Evolutionary conservation across 2,329 filamentous ascomycete species (phyloP).

Genomic region (Phoma sp.): DNA sequence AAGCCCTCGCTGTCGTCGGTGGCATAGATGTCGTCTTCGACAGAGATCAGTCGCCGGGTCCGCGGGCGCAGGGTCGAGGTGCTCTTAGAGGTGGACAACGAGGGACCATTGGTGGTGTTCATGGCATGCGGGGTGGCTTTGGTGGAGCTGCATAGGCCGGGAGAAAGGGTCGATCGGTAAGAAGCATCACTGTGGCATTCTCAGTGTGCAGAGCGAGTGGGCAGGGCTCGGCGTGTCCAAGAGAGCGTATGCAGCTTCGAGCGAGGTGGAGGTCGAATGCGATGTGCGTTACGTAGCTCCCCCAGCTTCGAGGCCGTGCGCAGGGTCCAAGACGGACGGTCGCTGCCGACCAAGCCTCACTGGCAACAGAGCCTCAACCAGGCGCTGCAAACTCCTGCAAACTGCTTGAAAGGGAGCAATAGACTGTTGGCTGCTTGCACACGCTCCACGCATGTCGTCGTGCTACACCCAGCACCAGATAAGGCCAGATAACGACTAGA

Average conservation of each 20-base stretch:
- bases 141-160: constrained; percentile 49
- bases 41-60: constrained; percentile 56
- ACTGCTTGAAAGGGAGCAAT: not conserved
- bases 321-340: constrained; percentile 12
- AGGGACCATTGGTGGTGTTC: constrained; percentile 51
- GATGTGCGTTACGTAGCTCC: constrained; percentile 18
- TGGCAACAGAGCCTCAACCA: constrained; percentile 2
- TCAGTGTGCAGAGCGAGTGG: constrained; percentile 10
- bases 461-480: constrained; percentile 17
- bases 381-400: constrained; percentile 3
- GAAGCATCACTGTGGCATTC: constrained; percentile 40
- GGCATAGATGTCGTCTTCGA: constrained; percentile 54
- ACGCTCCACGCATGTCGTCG: constrained; percentile 1
- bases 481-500: constrained; percentile 34
- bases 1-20: constrained; percentile 42
- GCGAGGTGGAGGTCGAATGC: constrained; percentile 8
- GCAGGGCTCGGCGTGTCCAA: not conserved
- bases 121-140: constrained; percentile 46
- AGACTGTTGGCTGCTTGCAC: not conserved
- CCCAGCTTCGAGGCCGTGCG: constrained; percentile 15
- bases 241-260: not conserved
- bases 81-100: constrained; percentile 49
- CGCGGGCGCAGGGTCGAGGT: constrained; percentile 57
- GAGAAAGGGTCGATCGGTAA: constrained; percentile 18
- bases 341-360: constrained; percentile 13